These are phyloP conservation scores for Xylaria digitata DNA, from an alignment of 2,329 filamentous ascomycete genomes.

Conservation along the genomic window DNA sequence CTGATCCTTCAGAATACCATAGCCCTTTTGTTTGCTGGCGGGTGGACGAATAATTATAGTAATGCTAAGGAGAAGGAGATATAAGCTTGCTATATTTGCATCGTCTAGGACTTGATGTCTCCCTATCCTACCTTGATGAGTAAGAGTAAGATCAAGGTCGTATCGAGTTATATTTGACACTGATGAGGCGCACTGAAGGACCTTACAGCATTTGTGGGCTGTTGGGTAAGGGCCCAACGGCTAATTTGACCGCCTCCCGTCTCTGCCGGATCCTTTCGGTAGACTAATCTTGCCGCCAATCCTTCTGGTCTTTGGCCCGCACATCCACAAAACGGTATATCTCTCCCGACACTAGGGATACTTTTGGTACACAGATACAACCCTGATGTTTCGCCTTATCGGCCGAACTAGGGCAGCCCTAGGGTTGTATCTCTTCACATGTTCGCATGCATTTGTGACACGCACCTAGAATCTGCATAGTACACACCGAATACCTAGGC, in stretches of 20 bases:
- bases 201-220: not conserved
- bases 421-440: too few relatives aligned
- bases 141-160: not conserved
- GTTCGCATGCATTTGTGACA: too few relatives aligned
- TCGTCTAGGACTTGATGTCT: not conserved
- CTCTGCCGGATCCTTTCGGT: slow-evolving; percentile 4
- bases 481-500: not conserved
- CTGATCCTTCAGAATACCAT: not conserved
- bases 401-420: not conserved
- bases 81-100: not conserved
- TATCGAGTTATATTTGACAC: not conserved
- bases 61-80: not conserved
- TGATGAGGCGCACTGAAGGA: not conserved
- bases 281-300: slow-evolving; percentile 5
- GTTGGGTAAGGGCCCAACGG: not conserved
- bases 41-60: not conserved
- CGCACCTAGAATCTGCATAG: not conserved
- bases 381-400: not conserved
- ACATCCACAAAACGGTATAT: too few relatives aligned
- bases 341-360: not conserved
- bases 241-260: slow-evolving; percentile 1
- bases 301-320: not conserved
- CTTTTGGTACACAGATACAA: not conserved
- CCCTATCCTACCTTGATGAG: not conserved
- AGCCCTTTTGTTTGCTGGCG: not conserved